Conservation (phyloP, 2,329 filamentous ascomycete species). For the Pseudocercospora cruenta region DNA sequence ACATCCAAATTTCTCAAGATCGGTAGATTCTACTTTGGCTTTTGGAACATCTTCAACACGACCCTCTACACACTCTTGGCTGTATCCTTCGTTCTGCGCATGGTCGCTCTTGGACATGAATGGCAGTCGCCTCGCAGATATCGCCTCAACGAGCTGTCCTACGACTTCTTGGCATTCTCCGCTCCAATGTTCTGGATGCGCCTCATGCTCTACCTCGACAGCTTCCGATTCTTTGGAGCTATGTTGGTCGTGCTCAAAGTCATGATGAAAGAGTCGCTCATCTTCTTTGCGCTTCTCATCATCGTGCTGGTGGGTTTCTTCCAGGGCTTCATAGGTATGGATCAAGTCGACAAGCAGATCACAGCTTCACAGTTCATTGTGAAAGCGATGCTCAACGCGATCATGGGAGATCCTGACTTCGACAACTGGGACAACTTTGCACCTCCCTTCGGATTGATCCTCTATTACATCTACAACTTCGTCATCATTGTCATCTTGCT, state of each 20-base stretch:
- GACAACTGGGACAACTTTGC: constrained; percentile 85
- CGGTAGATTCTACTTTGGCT: constrained; percentile 85
- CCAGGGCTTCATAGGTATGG: constrained; percentile 91
- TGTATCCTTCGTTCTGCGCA: constrained; percentile 75
- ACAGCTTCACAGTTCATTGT: constrained; percentile 71
- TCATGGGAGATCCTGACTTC: constrained; percentile 93
- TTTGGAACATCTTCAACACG: constrained; percentile 93
- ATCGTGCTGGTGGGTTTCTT: constrained; percentile 86
- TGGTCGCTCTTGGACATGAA: constrained; percentile 73
- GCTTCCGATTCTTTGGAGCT: constrained; percentile 91
- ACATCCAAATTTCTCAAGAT: constrained; percentile 90
- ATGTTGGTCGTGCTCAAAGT: constrained; percentile 95
- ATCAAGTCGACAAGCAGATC: constrained; percentile 72
- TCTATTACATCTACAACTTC: constrained; percentile 98
- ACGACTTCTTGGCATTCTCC: constrained; percentile 90
- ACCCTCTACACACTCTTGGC: constrained; percentile 78
- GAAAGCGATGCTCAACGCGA: constrained; percentile 81
- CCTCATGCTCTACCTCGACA: constrained; percentile 88
- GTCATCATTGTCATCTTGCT: constrained; percentile 93
- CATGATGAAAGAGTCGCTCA: constrained; percentile 71
- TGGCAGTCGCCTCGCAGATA: constrained; percentile 48
- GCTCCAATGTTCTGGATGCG: constrained; percentile 98
- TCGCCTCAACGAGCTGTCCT: constrained; percentile 79
- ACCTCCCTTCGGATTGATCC: constrained; percentile 87
- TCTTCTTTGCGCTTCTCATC: constrained; percentile 89